Evolutionary conservation across 164 flowering plant genomes (phyloP), one percentile per base, ranked within the genome.

Genomic region (Annona squamosa): DNA sequence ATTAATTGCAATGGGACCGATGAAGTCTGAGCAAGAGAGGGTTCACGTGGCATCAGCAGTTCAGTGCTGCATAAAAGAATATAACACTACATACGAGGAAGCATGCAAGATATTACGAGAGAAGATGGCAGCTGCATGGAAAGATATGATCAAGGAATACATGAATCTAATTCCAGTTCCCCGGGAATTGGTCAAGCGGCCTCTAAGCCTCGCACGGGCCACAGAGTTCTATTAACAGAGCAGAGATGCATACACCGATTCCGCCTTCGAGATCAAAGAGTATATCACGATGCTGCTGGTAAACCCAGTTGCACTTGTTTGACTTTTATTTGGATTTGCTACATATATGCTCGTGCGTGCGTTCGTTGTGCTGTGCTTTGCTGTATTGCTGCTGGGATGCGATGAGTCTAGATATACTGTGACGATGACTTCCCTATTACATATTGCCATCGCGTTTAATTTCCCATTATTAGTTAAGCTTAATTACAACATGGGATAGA

Each of bases 41-140:
- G 62, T n/a, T 2, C 79, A 77, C 45, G 69, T 63, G 6, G 64
- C 69, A 10, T 77, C 75, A 16, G 67, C 63, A 4, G 69, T 73
- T 3, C 75, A 77, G 59, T 68, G 72, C 46, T 77, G 68, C 73
- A 72, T 72, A 75, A 72, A 73, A 18, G 75, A 76, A 52, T 41
- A 67, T 68, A 74, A 63, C 5, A 64, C 37, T 5, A 10, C 74
- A 19, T 47, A 73, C 18, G 37, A 72, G 18, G 68, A 77, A 7
- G 65, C 63, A 3, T 3, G 4, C 17, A 12, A 46, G 26, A 71
- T 67, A 57, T 52, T 77, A 4, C 43, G 65, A n/a, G 73, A 63
- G 52, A 72, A 7, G 48, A 62, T 67, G 4, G 46, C 48, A 5
- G 37, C 67, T 19, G 67, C 71, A 66, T 76, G 75, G 67, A 75